phyloP scores from a whole-genome alignment of 1,284 basidiomycete species.

The Coriolopsis trogii region DNA sequence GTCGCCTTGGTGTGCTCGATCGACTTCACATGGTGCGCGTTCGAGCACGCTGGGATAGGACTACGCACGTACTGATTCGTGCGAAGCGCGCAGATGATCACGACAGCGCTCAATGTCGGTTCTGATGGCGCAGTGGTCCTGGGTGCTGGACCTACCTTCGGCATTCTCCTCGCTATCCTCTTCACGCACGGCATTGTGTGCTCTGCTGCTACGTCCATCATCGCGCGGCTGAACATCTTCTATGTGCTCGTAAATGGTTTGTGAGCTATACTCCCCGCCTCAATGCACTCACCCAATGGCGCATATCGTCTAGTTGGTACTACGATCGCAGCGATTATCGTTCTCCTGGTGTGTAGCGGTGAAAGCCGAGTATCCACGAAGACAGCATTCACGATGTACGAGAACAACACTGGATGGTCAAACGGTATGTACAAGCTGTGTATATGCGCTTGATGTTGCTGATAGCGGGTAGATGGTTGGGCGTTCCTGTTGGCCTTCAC shows the following conservation, averaged over 20 bases:
- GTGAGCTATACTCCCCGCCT: constrained; percentile 18
- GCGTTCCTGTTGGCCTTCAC: constrained; percentile 76
- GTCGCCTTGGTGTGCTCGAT: constrained; percentile 64
- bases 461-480: constrained; percentile 56
- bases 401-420: constrained; percentile 75
- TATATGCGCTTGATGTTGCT: neutral
- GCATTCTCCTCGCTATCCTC: constrained; percentile 64
- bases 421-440: constrained; percentile 44
- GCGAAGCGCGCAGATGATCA: constrained; percentile 79
- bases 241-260: constrained; percentile 66
- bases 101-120: constrained; percentile 65
- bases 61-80: too few relatives aligned
- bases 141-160: constrained; percentile 65
- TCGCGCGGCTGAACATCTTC: constrained; percentile 70
- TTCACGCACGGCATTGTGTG: constrained; percentile 69
- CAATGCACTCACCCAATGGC: too few relatives aligned
- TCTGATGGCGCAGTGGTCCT: constrained; percentile 55
- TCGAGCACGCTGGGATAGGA: too few relatives aligned
- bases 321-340: constrained; percentile 60
- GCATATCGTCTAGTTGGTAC: constrained; percentile 28
- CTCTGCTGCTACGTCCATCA: constrained; percentile 65
- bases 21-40: neutral
- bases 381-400: constrained; percentile 70
- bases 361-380: constrained; percentile 62
- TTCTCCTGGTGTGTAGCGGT: constrained; percentile 59